These are phyloP conservation scores for Geosmithia putterillii DNA, from an alignment of 2,329 filamentous ascomycete species.

Conservation along the genomic window DNA sequence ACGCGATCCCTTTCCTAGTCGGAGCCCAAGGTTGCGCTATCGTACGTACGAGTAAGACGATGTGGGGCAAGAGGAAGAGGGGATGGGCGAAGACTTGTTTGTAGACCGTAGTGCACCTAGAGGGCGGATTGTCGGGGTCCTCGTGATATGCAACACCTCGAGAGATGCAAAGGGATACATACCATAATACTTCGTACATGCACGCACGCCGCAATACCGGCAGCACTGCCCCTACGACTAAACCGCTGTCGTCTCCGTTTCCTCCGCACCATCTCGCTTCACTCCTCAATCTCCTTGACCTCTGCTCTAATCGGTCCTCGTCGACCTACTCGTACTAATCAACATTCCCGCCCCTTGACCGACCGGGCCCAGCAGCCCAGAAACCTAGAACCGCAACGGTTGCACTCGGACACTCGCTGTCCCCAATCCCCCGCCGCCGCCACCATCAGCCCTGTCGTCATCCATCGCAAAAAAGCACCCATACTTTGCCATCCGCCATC, in stretches of 20 bases:
- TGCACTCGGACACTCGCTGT: not conserved
- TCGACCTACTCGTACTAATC: too few relatives aligned
- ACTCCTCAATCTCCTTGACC: not conserved
- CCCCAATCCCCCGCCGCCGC: too few relatives aligned
- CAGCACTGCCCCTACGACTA: not conserved
- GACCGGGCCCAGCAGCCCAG: too few relatives aligned
- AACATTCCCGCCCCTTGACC: not conserved
- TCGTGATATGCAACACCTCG: not conserved
- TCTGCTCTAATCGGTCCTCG: too few relatives aligned
- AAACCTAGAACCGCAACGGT: too few relatives aligned
- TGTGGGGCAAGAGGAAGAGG: not conserved
- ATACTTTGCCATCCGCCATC: not conserved
- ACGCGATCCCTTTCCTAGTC: too few relatives aligned
- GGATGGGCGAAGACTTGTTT: not conserved
- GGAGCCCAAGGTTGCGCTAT: not conserved
- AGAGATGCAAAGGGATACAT: too few relatives aligned
- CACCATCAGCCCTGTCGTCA: not conserved
- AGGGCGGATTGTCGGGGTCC: not conserved
- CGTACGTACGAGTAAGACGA: not conserved
- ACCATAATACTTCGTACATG: too few relatives aligned
- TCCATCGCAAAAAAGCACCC: not conserved
- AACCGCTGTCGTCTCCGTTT: not conserved
- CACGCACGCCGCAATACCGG: not conserved
- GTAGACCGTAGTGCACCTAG: too few relatives aligned
- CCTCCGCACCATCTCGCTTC: not conserved